Evolutionary conservation across 345 rosid species (phyloP), one percentile per base, ranked within the genome.

Genomic region (Lepidium aucheri): DNA sequence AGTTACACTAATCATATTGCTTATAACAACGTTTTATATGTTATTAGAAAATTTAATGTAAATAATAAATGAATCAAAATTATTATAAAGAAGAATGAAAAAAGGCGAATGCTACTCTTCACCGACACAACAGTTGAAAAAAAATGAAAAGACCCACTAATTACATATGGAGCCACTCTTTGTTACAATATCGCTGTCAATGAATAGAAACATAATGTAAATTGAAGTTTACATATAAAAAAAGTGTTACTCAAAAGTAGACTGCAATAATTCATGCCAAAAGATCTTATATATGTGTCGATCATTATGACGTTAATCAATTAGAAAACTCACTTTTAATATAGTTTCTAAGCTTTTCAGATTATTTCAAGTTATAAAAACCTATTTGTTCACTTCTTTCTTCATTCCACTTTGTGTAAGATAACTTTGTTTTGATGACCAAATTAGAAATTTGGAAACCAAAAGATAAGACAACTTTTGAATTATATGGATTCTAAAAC

Each of bases 41-140:
- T 4, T 26, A 26, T 24, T 4, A n/a, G n/a, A 26, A 26, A 4
- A 4, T 26, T 26, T 26, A 6, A 26, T 26, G 6, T 0, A 26
- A 26, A 26, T 26, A 26, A 4, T 26, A 26, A 26, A 26, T 4
- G 0, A 5, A 26, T 26, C 30, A 26, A 26, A 26, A 26, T 26
- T 26, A n/a, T 2, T 24, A 0, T 2, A 24, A 3, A n/a, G n/a
- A 24, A 24, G 15, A 45, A 10, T 3, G n/a, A 36, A 7, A 9
- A 5, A 18, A 26, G 30, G 0, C 30, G 30, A 26, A 26, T 26
- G 30, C 30, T 26, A 26, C 5, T 26, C 30, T 4, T 26, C 69
- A 63, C 69, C 65, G 70, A 71, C 75, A 63, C 45, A 44, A 71
- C 58, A 30, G 20, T 18, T 63, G 52, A 63, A 32, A 55, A 32